These are phyloP conservation scores for Acmispon strigosus DNA, from an alignment of 306 rosid genomes.

Conservation along the genomic window DNA sequence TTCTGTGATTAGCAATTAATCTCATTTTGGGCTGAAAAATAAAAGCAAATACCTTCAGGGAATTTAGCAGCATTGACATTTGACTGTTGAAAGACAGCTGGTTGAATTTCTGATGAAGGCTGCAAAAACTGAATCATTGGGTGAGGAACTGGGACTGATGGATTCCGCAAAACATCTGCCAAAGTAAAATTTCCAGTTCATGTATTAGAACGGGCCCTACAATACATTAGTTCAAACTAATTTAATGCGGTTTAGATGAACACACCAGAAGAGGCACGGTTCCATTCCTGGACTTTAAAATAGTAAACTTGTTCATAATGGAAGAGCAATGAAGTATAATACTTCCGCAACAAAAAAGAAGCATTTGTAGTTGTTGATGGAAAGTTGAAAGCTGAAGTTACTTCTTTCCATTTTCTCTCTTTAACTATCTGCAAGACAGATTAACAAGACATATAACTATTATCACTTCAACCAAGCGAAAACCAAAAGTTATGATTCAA, in stretches of 20 bases:
- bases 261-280: constrained; percentile 37
- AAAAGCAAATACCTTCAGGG: constrained; percentile 47
- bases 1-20: neutral
- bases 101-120: constrained; percentile 25
- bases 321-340: constrained; percentile 66
- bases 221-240: constrained; percentile 5
- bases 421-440: constrained; percentile 51
- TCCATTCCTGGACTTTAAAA: constrained; percentile 55
- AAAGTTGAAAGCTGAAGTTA: constrained; percentile 75
- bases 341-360: constrained; percentile 82
- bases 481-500: neutral
- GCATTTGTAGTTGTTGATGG: constrained; percentile 97
- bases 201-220: neutral
- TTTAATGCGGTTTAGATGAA: neutral
- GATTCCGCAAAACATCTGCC: constrained; percentile 43
- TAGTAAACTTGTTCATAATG: constrained; percentile 77
- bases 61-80: constrained; percentile 29
- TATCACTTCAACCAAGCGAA: constrained; percentile 1
- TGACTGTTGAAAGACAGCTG: constrained; percentile 31
- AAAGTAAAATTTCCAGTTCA: constrained; percentile 16
- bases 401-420: constrained; percentile 91
- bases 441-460: constrained; percentile 1
- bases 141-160: constrained; percentile 27
- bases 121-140: constrained; percentile 29
- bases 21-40: neutral